A percentile compares a stretch with the other conserved stretches of the same genome.
These are phyloP conservation scores for Sclerospora graminicola DNA, from an alignment of 352 stramenopile species.

Conservation along the genomic window DNA sequence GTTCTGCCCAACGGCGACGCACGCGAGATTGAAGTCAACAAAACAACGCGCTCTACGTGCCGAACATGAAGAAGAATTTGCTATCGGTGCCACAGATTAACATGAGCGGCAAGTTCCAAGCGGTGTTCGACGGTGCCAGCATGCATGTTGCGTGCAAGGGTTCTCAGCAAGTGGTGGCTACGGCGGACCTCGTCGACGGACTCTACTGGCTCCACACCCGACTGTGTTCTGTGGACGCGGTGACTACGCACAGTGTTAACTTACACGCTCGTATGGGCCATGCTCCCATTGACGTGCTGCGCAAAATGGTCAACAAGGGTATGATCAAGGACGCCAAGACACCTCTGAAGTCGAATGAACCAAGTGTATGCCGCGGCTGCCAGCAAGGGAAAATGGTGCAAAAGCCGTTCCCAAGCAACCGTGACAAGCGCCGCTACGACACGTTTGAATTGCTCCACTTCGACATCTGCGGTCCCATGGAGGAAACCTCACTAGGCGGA, in stretches of 20 bases:
- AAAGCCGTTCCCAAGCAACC: neutral
- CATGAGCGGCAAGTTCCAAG: conserved; percentile 7
- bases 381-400: neutral
- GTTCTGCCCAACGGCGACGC: conserved; percentile 3
- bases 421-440: neutral
- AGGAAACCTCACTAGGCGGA: neutral
- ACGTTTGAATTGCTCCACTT: neutral
- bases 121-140: conserved; percentile 6
- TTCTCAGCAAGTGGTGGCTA: conserved; percentile 9
- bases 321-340: neutral
- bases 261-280: neutral
- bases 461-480: neutral
- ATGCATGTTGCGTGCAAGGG: conserved; percentile 9
- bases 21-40: conserved; percentile 6
- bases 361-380: neutral
- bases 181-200: conserved; percentile 7
- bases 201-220: conserved; percentile 8
- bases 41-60: conserved; percentile 8
- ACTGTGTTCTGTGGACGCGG: neutral
- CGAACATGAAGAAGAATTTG: conserved; percentile 9
- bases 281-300: neutral
- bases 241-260: neutral
- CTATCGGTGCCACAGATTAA: conserved; percentile 4
- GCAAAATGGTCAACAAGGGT: neutral
- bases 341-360: neutral